Conservation (phyloP, 148 eudicot species). For the Limonium bicolor region DNA sequence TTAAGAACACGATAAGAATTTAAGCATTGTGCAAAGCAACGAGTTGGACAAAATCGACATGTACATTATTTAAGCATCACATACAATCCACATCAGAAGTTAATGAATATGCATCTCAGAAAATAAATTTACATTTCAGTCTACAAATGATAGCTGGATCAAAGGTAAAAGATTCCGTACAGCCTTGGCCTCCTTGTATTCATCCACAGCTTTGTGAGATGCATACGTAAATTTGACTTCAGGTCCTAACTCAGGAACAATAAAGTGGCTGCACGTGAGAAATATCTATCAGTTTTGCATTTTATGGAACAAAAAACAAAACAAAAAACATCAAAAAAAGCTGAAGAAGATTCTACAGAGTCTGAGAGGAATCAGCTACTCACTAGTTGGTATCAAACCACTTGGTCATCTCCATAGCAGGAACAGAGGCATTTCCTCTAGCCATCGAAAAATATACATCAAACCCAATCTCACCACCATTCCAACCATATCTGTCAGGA, state of each 20-base stretch:
- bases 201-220: slow-evolving; percentile 74
- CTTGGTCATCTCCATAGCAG: slow-evolving; percentile 74
- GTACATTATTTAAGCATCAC: no score
- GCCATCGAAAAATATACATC: slow-evolving; percentile 64
- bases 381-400: slow-evolving; percentile 78
- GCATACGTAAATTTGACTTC: slow-evolving; percentile 58
- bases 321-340: not conserved
- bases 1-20: not conserved
- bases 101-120: no score
- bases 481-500: slow-evolving; percentile 51
- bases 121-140: no score
- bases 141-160: not conserved
- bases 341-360: not conserved
- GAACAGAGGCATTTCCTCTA: slow-evolving; percentile 49
- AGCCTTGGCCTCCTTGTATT: slow-evolving; percentile 80
- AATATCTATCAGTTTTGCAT: not conserved
- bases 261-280: slow-evolving; percentile 51
- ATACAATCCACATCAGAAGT: no score
- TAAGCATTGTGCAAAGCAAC: no score
- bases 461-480: slow-evolving; percentile 51
- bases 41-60: no score
- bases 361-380: slow-evolving; percentile 12
- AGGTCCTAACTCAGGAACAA: slow-evolving; percentile 88
- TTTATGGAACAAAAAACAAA: not conserved
- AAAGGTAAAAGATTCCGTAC: slow-evolving; percentile 19